Evolutionary conservation across 2,329 filamentous ascomycete genomes (phyloP).

Genomic region (Monilinia vaccinii-corymbosi): DNA sequence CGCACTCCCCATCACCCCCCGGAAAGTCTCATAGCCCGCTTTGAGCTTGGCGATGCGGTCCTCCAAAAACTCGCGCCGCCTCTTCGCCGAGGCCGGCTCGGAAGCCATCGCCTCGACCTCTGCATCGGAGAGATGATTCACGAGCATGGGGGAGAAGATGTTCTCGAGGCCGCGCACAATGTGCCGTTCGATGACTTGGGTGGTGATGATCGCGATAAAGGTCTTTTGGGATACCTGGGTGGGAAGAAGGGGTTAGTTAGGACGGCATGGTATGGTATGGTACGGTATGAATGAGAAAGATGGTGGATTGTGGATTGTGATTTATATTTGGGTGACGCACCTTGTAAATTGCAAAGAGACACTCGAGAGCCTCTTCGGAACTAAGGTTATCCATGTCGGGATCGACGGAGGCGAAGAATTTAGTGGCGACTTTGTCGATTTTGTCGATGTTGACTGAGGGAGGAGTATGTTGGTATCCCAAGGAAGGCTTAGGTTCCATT

Average conservation of each 20-base stretch:
- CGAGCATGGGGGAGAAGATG: constrained; percentile 10
- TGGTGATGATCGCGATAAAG: constrained; percentile 29
- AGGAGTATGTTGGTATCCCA: not conserved
- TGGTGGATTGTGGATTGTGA: too few species aligned
- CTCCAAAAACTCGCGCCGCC: constrained; percentile 20
- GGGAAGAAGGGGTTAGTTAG: not conserved
- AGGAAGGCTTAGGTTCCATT: too few species aligned
- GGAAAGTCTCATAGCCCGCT: constrained; percentile 21
- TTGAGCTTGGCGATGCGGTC: constrained; percentile 21
- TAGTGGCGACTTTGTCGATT: constrained; percentile 6
- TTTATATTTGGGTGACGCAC: too few species aligned
- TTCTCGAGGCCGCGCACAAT: constrained; percentile 10
- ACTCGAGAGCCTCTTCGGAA: constrained; percentile 27
- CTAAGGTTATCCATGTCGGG: constrained; percentile 25
- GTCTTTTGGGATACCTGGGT: constrained; percentile 26
- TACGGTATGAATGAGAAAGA: too few species aligned
- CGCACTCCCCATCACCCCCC: constrained; percentile 14
- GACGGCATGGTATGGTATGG: too few species aligned
- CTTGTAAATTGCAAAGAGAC: constrained; percentile 29
- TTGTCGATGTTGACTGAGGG: constrained; percentile 8
- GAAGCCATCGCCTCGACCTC: constrained; percentile 19
- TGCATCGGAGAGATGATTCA: constrained; percentile 7
- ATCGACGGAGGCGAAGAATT: constrained; percentile 8
- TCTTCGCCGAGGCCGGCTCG: constrained; percentile 18
- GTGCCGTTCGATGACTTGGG: constrained; percentile 24